Conservation (phyloP, 768 basidiomycete genomes). For the Postia placenta region DNA sequence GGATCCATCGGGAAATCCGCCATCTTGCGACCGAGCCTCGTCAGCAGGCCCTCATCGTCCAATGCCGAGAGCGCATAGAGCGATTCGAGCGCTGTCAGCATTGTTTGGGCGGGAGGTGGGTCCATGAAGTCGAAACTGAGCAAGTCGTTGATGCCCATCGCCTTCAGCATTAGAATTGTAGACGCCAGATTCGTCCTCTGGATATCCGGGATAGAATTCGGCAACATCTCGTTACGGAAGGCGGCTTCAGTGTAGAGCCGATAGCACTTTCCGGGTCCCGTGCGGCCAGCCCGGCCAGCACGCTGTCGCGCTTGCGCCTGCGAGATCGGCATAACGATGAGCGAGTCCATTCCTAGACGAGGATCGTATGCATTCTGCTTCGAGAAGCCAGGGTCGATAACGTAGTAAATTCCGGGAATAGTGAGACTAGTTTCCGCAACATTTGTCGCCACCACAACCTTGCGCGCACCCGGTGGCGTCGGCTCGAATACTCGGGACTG, state of each 20-base stretch:
- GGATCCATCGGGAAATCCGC: slow-evolving; percentile 99
- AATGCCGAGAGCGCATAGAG: slow-evolving; percentile 93
- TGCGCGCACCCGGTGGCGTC: slow-evolving; percentile 95
- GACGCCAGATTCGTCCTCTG: slow-evolving; percentile 89
- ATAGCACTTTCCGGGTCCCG: slow-evolving; percentile 97
- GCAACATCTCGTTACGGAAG: slow-evolving; percentile 98
- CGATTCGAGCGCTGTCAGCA: slow-evolving; percentile 93
- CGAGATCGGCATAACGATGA: slow-evolving; percentile 98
- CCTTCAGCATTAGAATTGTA: slow-evolving; percentile 93
- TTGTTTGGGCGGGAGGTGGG: slow-evolving; percentile 92
- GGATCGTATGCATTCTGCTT: slow-evolving; percentile 99
- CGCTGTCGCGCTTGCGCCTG: slow-evolving; percentile 97
- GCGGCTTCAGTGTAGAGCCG: slow-evolving; percentile 97
- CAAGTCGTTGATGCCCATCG: slow-evolving; percentile 98
- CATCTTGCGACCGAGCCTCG: slow-evolving; percentile 95
- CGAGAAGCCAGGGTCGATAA: slow-evolving; percentile 96
- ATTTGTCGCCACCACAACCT: slow-evolving; percentile 99
- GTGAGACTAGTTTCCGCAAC: slow-evolving; percentile 98
- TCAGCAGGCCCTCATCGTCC: slow-evolving; percentile 94
- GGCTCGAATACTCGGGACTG: slow-evolving; percentile 98
- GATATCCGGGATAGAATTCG: slow-evolving; percentile 96
- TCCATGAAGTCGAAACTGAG: slow-evolving; percentile 99
- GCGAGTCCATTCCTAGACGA: slow-evolving; percentile 94
- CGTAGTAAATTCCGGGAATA: slow-evolving; percentile 98
- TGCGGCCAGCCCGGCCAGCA: slow-evolving; percentile 93